Base-by-base conservation (phyloP, 495 filamentous ascomycete genomes). In the Apodospora peruviana region DNA sequence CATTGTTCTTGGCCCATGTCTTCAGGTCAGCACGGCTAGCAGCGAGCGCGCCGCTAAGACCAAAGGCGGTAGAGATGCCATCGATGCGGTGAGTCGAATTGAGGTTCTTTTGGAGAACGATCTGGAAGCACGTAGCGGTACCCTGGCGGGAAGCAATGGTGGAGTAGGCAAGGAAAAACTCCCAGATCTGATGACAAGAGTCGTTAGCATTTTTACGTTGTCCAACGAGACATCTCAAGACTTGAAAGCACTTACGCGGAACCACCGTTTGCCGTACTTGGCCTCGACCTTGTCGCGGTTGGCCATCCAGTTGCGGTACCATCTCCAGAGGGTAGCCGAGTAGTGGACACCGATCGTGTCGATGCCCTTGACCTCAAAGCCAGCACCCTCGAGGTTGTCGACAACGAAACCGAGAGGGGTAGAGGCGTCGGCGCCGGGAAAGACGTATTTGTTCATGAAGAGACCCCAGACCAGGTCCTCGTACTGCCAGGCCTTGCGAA, bases 241-340 rank as follows among this genome's bases (percentile, higher is more conserved):
- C 27, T 21, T n/a, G 23, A 18, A 29, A 56, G 79, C 87, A n/a
- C n/a, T 76, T 79, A 95, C 90, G 68, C 91, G 83, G 79, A 90
- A 98, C 93, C 93, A 98, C 56, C 87, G 75, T 54, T 86, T 85
- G 55, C 93, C 93, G 65, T 97, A 98, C 78, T 96, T 97, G 50
- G 87, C 90, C 65, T 85, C 79, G 25, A 97, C 86, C 77, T 96
- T 96, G 52, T 96, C 91, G 50, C 80, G 78, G 79, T 97, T 98
- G 66, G 78, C 93, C 67, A 97, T 77, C 93, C 93, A 98, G 78
- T 98, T 98, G 56, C 93, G 78, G 75, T 98, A 98, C 93, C 93
- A 98, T 62, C 88, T 82, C 93, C 93, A 98, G 38, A 98, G 73
- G 27, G 93, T 98, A 43, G 91, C 90, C 29, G 89, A 95, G 71